Conservation (phyloP, 805 yeast genomes). For the Saturnispora zaruensis region DNA sequence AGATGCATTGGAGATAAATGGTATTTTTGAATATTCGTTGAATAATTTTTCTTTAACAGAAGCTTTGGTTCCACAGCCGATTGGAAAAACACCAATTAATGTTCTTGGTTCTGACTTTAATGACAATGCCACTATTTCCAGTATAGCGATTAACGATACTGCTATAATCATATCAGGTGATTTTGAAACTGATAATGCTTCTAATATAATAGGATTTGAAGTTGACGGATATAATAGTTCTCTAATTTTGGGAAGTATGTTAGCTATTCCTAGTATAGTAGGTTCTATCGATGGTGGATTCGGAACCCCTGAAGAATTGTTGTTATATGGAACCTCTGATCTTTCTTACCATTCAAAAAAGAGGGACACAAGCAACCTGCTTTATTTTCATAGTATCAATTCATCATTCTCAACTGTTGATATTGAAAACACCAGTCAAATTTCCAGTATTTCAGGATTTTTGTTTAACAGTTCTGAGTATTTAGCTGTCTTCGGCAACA, state of each 20-base stretch:
- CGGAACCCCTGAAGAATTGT: conserved; percentile 29
- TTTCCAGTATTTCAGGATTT: conserved; percentile 15
- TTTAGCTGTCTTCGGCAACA: conserved; percentile 31
- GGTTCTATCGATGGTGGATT: conserved; percentile 31
- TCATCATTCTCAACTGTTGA: not conserved
- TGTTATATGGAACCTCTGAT: conserved; percentile 35
- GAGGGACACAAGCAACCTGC: not conserved
- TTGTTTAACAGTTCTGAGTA: conserved; percentile 33
- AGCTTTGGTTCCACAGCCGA: conserved; percentile 19
- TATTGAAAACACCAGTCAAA: not conserved
- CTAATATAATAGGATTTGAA: conserved; percentile 30
- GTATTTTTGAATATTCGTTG: conserved; percentile 74
- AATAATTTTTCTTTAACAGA: conserved; percentile 45
- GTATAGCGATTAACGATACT: conserved; percentile 27
- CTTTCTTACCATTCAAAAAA: not conserved
- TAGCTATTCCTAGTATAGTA: conserved; percentile 30
- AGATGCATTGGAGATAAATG: conserved; percentile 39
- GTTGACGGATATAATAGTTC: conserved; percentile 18
- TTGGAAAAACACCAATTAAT: conserved; percentile 45
- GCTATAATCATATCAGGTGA: conserved; percentile 43
- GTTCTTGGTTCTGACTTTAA: conserved; percentile 31
- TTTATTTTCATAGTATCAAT: conserved; percentile 2
- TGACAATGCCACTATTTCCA: conserved; percentile 33
- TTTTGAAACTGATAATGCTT: conserved; percentile 31
- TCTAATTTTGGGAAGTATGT: conserved; percentile 5